Base-by-base conservation (phyloP, 768 basidiomycete species). In the Mycena olivaceomarginata region DNA sequence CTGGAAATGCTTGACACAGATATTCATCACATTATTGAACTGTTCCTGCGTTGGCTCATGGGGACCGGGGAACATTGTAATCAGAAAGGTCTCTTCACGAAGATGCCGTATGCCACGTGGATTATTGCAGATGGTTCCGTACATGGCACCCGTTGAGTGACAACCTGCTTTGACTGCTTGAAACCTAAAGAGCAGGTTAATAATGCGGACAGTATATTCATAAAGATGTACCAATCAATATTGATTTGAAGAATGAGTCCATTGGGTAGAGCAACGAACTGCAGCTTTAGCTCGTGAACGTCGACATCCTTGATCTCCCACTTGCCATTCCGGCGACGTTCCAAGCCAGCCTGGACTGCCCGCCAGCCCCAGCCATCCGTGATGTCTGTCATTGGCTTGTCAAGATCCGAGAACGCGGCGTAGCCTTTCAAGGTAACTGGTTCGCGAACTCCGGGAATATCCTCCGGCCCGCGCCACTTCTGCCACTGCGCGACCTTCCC, bases 311-410 rank as follows among this genome's bases (percentile, higher is more conserved):
- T 71, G 5, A 83, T 63, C 5, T 48, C 66, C 76, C 78, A 82
- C 12, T 11, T 10, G 2, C 81, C 80, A 9, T 72, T 70, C 20
- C 57, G 68, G 2, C 70, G 77, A 1, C 82, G 65, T 45, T 79
- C 68, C 4, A 84, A 70, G 5, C 82, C 53, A 56, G 53, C 53
- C 53, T 56, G 53, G 20, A 56, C 53, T 56, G 53, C 53, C 53
- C 53, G 25, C 83, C 83, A 84, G 0, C 77, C 80, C 81, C 81
- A 83, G 2, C 82, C 83, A 72, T 84, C 82, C 64, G 74, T 73
- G 5, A 84, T 81, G 71, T 84, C 80, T 31, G 46, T 40, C 46
- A 84, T 62, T 0, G 68, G 79, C 31, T 22, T 57, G 37, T 72
- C 31, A 1, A 67, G 71, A 40, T 80, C 68, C 10, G 20, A 20